Evolutionary conservation across 208 protist genomes (phyloP).

Genomic region (Acanthamoeba comandoni): DNA sequence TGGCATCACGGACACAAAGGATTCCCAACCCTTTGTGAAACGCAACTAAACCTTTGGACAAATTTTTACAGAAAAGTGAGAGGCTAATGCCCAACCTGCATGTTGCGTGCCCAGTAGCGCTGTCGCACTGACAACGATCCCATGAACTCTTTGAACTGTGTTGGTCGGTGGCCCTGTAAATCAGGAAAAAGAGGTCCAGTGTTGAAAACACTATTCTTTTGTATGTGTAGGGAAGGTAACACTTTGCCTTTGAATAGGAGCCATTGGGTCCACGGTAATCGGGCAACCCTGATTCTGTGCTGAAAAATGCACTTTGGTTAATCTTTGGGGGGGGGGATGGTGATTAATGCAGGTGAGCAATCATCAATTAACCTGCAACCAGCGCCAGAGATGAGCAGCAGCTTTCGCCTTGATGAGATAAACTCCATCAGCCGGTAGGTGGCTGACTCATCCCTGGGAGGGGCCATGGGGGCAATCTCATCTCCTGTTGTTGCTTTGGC

Average conservation of each 20-base stretch:
- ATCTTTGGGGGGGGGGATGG: neutral
- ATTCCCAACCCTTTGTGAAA: neutral
- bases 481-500: neutral
- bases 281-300: neutral
- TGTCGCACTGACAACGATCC: neutral
- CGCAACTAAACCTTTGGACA: too few species aligned
- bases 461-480: neutral
- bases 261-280: constrained; percentile 4
- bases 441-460: too few species aligned
- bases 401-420: neutral
- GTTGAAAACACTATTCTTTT: constrained; percentile 5
- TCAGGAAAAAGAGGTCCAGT: neutral
- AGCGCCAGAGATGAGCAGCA: neutral
- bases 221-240: too few species aligned
- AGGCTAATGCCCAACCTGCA: too few species aligned
- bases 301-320: too few species aligned
- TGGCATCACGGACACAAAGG: neutral
- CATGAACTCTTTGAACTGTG: constrained; percentile 5
- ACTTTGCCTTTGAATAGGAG: too few species aligned
- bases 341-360: neutral
- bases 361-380: constrained; percentile 8
- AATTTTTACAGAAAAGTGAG: too few species aligned
- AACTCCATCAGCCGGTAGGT: neutral
- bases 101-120: constrained; percentile 9
- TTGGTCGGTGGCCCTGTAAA: constrained; percentile 3